Base-by-base conservation (phyloP, 2,329 filamentous ascomycete species). In the Cladophialophora carrionii region DNA sequence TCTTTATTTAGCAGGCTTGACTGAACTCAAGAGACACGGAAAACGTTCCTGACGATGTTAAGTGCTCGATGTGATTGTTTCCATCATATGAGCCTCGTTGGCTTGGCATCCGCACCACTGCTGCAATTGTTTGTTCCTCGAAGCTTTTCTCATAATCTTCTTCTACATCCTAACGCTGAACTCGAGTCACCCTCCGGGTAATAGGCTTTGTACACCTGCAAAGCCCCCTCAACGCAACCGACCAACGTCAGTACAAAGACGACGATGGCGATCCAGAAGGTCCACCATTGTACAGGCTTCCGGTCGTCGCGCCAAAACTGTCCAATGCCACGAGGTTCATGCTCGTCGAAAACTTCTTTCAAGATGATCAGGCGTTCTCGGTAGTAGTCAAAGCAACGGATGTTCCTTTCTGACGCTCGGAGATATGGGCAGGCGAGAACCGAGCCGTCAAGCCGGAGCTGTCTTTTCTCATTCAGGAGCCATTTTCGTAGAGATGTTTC, bases 261-360 rank as follows among this genome's bases (percentile, higher is more conserved):
- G 34, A 37, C 14, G 34, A 37, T 37, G 34, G 34, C 34, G 14
- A 37, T 37, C 10, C 34, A 37, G 14, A 37, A 37, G 34, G 34
- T 37, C 34, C 34, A 37, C 34, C 34, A 37, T 14, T 37, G 34
- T 14, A 37, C 34, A 14, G 34, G 34, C 34, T 37, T 37, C 34
- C 34, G 10, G 3, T 37, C 34, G 34, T 37, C 34, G 34, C 34
- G 34, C 34, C 34, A 37, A 37, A 37, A 37, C 12, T 37, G 34
- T 10, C 34, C 10, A n/a, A 41, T 17, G 54, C 54, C 43, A 26
- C 26, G 54, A 32, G 34, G 34, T 17, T 56, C 37, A 43, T 56
- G 22, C 37, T 26, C 37, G 10, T 31, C 51, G 20, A 56, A 56
- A 24, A 56, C 54, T 14, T 26, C 43, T 17, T 43, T 43, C 20